These are phyloP conservation scores for Pochonia chlamydosporia DNA, from an alignment of 2,329 filamentous ascomycete genomes.

Conservation along the genomic window DNA sequence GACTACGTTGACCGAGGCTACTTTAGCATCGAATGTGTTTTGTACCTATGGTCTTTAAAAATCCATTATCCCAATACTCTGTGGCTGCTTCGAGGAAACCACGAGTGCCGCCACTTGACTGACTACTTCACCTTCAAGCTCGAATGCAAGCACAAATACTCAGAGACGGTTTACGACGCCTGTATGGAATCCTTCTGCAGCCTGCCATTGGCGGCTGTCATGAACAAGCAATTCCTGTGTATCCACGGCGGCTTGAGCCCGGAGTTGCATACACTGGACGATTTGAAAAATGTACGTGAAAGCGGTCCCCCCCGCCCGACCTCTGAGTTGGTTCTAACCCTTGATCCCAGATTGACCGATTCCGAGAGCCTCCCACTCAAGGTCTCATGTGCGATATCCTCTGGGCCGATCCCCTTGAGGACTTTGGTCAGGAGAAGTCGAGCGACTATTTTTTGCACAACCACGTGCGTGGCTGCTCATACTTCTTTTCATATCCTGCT, in stretches of 20 bases:
- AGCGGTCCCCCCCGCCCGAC: no score
- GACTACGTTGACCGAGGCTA: constrained; percentile 98
- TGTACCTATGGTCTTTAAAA: constrained; percentile 97
- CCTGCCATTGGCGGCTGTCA: constrained; percentile 87
- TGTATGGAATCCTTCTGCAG: constrained; percentile 98
- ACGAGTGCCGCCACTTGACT: constrained; percentile 97
- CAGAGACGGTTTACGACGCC: constrained; percentile 89
- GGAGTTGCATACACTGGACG: constrained; percentile 91
- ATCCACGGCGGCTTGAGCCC: constrained; percentile 96
- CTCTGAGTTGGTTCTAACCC: background rate
- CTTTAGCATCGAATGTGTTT: constrained; percentile 98
- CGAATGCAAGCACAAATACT: constrained; percentile 99
- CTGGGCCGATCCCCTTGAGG: constrained; percentile 96
- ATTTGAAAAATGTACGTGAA: constrained; percentile 73
- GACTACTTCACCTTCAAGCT: constrained; percentile 99
- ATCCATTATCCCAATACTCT: constrained; percentile 98
- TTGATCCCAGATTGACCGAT: constrained; percentile 77
- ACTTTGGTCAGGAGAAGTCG: constrained; percentile 98
- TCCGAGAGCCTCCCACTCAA: constrained; percentile 94
- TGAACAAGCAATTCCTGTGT: constrained; percentile 99
- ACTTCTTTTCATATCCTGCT: constrained; percentile 98
- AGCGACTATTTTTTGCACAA: constrained; percentile 98
- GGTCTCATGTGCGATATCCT: constrained; percentile 99
- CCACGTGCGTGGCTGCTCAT: constrained; percentile 95
- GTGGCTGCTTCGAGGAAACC: constrained; percentile 95